A percentile compares a stretch with the other conserved stretches of the same genome.
Conservation (phyloP, 1,139 yeast species). For the Taphrina betulina region DNA sequence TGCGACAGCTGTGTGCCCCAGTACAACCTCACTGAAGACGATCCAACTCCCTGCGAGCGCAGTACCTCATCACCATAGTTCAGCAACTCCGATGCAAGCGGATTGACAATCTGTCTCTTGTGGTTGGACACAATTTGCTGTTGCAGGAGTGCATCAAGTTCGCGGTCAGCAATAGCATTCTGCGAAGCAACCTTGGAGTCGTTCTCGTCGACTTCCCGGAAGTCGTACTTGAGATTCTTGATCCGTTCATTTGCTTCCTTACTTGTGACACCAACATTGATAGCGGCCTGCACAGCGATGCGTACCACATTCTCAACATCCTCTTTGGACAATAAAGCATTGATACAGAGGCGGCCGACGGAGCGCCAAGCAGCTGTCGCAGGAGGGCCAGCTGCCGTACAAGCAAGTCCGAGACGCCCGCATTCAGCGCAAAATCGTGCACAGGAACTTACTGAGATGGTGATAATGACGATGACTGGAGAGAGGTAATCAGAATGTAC, state of each 20-base stretch:
- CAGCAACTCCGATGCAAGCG: neutral
- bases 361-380: conserved; percentile 30
- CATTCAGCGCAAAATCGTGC: conserved; percentile 30
- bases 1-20: conserved; percentile 30
- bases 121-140: conserved; percentile 2
- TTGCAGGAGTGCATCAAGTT: conserved; percentile 1
- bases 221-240: conserved; percentile 9
- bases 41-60: conserved; percentile 18
- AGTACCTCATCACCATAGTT: conserved; percentile 21
- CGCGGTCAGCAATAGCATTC: neutral
- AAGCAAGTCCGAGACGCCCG: conserved; percentile 23
- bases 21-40: conserved; percentile 20
- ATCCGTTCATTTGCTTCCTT: conserved; percentile 1
- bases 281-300: conserved; percentile 27
- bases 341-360: conserved; percentile 29
- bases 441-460: conserved; percentile 21
- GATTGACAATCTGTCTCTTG: neutral
- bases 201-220: neutral
- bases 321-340: conserved; percentile 24
- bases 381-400: conserved; percentile 30
- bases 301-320: conserved; percentile 26
- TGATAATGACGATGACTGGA: conserved; percentile 27
- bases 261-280: conserved; percentile 17
- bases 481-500: conserved; percentile 30
- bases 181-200: conserved; percentile 5